Conservation (phyloP, 495 filamentous ascomycete genomes). For the Penicillium paradoxum region DNA sequence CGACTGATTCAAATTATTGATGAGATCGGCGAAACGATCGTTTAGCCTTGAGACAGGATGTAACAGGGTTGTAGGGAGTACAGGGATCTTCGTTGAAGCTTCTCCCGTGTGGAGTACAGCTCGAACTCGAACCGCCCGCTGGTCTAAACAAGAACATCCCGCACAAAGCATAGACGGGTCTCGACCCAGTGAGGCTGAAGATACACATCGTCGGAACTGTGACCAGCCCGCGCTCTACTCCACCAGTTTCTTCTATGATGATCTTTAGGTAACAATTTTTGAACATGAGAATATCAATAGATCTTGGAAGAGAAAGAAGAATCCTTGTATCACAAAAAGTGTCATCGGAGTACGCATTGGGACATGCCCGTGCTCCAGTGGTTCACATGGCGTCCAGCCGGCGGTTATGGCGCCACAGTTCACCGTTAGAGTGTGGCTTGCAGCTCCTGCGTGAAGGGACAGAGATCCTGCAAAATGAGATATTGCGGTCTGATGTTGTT, state of each 20-base stretch:
- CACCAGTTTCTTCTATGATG: not conserved
- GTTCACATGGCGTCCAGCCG: conserved; percentile 5
- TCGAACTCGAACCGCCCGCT: conserved; percentile 3
- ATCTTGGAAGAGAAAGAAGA: not conserved
- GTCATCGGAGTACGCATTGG: not conserved
- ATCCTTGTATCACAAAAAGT: not conserved
- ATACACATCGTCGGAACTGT: conserved; percentile 3
- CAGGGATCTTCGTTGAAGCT: conserved; percentile 12
- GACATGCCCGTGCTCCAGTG: conserved; percentile 13
- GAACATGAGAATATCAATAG: not conserved
- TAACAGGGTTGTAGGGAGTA: conserved; percentile 2
- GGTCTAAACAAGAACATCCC: not conserved
- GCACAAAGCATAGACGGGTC: not conserved
- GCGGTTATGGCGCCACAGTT: conserved; percentile 16
- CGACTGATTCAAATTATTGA: conserved; percentile 14
- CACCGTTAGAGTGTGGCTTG: conserved; percentile 23
- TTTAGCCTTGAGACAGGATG: conserved; percentile 1
- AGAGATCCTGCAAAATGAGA: conserved; percentile 7
- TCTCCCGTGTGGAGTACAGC: conserved; percentile 13
- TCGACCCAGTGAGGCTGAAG: conserved; percentile 11
- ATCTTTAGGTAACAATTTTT: conserved; percentile 11
- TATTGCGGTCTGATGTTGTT: conserved; percentile 17
- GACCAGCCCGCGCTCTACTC: conserved; percentile 6
- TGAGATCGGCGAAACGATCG: conserved; percentile 20
- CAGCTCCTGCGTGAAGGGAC: conserved; percentile 3